A percentile compares a stretch with the other conserved stretches of the same genome.
phyloP scores from a whole-genome alignment of 2,329 filamentous ascomycete species.

The Phymatotrichopsis omnivora region DNA sequence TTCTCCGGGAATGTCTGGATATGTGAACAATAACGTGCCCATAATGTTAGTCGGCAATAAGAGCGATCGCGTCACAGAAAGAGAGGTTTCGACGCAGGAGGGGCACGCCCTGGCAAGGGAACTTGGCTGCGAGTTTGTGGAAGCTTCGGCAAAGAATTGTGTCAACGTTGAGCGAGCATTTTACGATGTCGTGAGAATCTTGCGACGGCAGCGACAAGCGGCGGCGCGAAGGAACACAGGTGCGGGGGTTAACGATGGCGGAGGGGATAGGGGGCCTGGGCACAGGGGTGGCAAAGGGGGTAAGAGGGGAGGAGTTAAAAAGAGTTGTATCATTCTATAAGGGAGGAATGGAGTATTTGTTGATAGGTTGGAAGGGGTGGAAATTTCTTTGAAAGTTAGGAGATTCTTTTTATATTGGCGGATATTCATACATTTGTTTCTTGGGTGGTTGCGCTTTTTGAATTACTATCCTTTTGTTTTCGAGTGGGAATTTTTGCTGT shows the following conservation, averaged over 20 bases:
- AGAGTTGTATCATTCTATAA: constrained; percentile 21
- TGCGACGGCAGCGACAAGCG: constrained; percentile 67
- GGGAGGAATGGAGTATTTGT: background rate
- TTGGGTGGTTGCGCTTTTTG: background rate
- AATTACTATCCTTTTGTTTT: background rate
- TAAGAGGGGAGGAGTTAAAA: constrained; percentile 3
- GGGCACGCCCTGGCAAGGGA: constrained; percentile 84
- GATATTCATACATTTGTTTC: background rate
- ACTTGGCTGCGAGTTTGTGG: constrained; percentile 91
- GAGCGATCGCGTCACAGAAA: constrained; percentile 89
- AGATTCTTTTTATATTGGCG: background rate
- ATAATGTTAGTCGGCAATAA: constrained; percentile 99
- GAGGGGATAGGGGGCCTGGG: constrained; percentile 8
- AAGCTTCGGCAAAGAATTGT: constrained; percentile 50
- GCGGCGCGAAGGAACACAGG: constrained; percentile 24
- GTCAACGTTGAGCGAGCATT: constrained; percentile 37
- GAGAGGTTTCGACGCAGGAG: constrained; percentile 94
- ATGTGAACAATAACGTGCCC: constrained; percentile 58
- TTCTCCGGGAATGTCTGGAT: constrained; percentile 38
- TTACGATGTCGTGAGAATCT: constrained; percentile 87
- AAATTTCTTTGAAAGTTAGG: background rate
- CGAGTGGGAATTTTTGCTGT: constrained; percentile 1
- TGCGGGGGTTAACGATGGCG: constrained; percentile 19
- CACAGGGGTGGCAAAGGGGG: constrained; percentile 4
- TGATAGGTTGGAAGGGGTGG: background rate